Percentiles rank a stretch among this genome's conserved stretches.
Conservation (phyloP, 2,329 filamentous ascomycete species). For the Macrophomina pseudophaseolina region DNA sequence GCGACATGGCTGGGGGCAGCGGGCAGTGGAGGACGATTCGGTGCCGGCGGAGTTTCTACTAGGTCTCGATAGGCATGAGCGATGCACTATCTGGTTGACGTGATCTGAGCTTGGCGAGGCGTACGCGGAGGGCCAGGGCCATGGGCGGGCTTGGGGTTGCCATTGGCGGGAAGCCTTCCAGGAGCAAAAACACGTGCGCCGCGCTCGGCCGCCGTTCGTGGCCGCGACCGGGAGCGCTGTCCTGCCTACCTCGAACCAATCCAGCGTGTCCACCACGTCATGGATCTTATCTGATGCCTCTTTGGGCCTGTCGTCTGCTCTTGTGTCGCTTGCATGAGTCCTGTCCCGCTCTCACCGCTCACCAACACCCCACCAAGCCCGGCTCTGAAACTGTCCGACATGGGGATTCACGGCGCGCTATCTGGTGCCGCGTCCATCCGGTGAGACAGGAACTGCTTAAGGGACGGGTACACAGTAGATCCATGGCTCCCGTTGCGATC, state of each 20-base stretch:
- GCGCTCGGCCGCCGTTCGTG: neutral
- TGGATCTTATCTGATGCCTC: slow-evolving; percentile 21
- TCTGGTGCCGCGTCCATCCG: slow-evolving; percentile 1
- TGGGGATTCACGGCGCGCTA: neutral
- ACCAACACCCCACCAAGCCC: neutral
- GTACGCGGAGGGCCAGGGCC: neutral
- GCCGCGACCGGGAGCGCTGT: neutral
- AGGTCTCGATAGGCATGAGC: slow-evolving; percentile 18
- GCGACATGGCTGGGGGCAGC: slow-evolving; percentile 4
- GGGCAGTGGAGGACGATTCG: slow-evolving; percentile 6
- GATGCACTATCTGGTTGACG: slow-evolving; percentile 23
- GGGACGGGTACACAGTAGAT: neutral
- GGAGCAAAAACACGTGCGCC: slow-evolving; percentile 10
- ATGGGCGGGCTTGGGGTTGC: neutral
- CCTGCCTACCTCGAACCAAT: neutral
- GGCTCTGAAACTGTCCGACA: neutral
- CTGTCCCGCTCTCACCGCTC: slow-evolving; percentile 5
- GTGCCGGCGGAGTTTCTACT: neutral
- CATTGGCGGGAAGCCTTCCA: slow-evolving; percentile 10
- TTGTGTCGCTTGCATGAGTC: neutral
- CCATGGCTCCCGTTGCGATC: neutral
- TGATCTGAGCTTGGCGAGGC: slow-evolving; percentile 15
- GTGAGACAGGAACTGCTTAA: neutral
- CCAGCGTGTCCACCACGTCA: neutral
- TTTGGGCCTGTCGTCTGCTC: neutral